Percentiles rank a stretch among this genome's conserved stretches.
phyloP scores from a whole-genome alignment of 495 filamentous ascomycete species.

The Podospora tetraspora region DNA sequence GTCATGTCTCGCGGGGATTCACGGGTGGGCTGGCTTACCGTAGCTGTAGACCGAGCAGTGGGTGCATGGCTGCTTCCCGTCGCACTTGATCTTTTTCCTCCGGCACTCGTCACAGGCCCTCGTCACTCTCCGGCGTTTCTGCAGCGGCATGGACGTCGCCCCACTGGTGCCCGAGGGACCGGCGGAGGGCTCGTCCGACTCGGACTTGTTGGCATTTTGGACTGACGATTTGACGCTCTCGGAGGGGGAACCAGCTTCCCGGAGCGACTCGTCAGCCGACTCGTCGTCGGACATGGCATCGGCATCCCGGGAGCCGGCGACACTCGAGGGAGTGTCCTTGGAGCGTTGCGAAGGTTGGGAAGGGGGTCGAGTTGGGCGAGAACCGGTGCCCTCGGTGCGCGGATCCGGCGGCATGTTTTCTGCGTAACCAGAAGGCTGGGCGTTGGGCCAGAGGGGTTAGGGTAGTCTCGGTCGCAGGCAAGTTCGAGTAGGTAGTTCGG shows the following conservation, averaged over 20 bases:
- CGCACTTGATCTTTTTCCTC: constrained; percentile 97
- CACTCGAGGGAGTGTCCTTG: constrained; percentile 12
- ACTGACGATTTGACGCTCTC: constrained; percentile 26
- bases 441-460: neutral
- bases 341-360: constrained; percentile 23
- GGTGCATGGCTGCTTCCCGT: constrained; percentile 95
- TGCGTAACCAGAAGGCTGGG: neutral
- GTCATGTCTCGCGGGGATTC: neutral
- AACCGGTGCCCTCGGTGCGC: constrained; percentile 8
- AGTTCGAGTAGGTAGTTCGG: neutral
- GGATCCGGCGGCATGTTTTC: constrained; percentile 18
- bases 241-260: constrained; percentile 29
- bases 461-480: neutral
- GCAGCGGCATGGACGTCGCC: constrained; percentile 52
- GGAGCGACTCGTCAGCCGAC: constrained; percentile 28
- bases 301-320: constrained; percentile 14
- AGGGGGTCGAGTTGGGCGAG: constrained; percentile 22
- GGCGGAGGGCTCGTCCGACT: constrained; percentile 23
- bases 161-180: constrained; percentile 19
- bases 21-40: constrained; percentile 51
- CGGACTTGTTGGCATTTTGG: constrained; percentile 22
- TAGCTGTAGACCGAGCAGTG: constrained; percentile 98
- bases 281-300: constrained; percentile 37
- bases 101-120: constrained; percentile 94
- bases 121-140: constrained; percentile 85